Evolutionary conservation across 768 basidiomycete species (phyloP).

Genomic region (Lentinula lateritia): DNA sequence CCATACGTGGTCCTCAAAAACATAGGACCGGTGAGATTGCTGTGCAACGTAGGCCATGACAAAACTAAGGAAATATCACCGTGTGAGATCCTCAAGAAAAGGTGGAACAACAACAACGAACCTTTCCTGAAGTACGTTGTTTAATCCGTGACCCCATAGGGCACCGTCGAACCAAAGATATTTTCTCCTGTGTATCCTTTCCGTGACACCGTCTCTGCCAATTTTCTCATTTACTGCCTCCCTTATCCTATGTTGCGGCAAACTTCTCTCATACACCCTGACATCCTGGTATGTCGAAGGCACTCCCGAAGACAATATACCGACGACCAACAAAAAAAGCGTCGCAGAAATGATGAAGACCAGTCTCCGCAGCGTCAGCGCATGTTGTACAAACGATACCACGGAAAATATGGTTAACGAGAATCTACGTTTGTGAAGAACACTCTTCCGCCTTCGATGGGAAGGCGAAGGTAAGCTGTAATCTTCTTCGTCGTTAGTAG

Average conservation of each 20-base stretch:
- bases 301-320: neutral
- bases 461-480: neutral
- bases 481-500: neutral
- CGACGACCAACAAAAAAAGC: neutral
- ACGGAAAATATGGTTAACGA: neutral
- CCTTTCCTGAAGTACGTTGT: constrained; percentile 47
- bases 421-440: neutral
- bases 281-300: constrained; percentile 4
- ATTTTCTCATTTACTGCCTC: constrained; percentile 2
- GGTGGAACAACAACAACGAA: constrained; percentile 10
- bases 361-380: constrained; percentile 1
- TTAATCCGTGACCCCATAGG: constrained; percentile 31
- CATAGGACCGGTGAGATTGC: constrained; percentile 43
- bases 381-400: constrained; percentile 1
- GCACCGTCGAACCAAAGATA: constrained; percentile 7
- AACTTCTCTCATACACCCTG: neutral
- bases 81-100: too few species aligned
- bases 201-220: constrained; percentile 4
- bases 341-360: neutral
- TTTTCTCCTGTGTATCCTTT: constrained; percentile 4
- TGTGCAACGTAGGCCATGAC: constrained; percentile 47
- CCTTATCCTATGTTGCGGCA: constrained; percentile 1
- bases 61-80: constrained; percentile 22
- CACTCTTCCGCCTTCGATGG: neutral
- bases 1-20: constrained; percentile 42